Conservation (phyloP, 1,139 yeast genomes). For the Saccharomycopsis phalli region DNA sequence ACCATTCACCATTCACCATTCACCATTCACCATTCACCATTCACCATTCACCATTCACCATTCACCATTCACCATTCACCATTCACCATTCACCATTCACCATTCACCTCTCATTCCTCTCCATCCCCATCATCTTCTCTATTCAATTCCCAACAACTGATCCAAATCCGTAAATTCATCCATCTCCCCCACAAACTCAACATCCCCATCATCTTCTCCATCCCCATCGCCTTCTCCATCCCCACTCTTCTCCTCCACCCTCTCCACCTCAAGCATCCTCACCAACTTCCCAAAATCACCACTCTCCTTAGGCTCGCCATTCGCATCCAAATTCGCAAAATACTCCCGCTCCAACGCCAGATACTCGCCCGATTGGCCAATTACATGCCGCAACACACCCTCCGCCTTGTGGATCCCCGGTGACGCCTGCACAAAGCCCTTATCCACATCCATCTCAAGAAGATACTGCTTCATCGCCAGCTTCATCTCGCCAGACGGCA, state of each 20-base stretch:
- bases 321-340: constrained; percentile 17
- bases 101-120: too few species aligned
- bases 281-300: constrained; percentile 23
- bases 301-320: constrained; percentile 18
- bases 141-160: constrained; percentile 3
- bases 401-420: constrained; percentile 20
- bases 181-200: constrained; percentile 11
- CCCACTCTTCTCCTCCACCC: constrained; percentile 20
- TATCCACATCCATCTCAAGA: constrained; percentile 31
- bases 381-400: constrained; percentile 20
- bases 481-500: background rate
- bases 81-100: too few species aligned
- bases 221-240: constrained; percentile 19
- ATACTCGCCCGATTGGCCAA: constrained; percentile 14
- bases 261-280: constrained; percentile 19
- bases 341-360: constrained; percentile 11
- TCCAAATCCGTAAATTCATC: constrained; percentile 10
- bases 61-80: too few species aligned
- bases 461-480: constrained; percentile 10
- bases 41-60: too few species aligned
- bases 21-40: too few species aligned
- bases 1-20: too few species aligned
- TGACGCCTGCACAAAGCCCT: constrained; percentile 20
- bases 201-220: constrained; percentile 8
- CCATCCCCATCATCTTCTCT: too few species aligned